These are phyloP conservation scores for Tilletia horrida DNA, from an alignment of 1,284 basidiomycete species.

Conservation along the genomic window DNA sequence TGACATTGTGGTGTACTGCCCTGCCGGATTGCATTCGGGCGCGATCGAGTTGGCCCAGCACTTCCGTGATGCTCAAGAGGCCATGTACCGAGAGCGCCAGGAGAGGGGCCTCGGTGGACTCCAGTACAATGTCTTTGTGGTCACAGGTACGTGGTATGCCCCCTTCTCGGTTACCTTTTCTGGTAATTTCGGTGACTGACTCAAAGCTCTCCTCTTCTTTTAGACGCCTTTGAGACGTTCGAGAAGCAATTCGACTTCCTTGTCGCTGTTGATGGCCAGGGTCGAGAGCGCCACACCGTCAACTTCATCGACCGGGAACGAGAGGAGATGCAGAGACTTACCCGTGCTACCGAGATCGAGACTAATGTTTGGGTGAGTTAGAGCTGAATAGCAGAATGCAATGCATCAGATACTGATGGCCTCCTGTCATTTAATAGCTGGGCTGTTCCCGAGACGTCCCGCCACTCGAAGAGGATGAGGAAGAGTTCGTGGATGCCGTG, in stretches of 20 bases:
- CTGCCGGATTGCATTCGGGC: conserved; percentile 42
- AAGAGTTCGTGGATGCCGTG: neutral
- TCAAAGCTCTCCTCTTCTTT: too few relatives aligned
- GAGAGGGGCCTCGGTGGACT: conserved; percentile 62
- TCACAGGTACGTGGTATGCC: conserved; percentile 69
- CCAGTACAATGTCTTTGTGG: conserved; percentile 81
- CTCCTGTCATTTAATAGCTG: conserved; percentile 21
- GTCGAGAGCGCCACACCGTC: conserved; percentile 57
- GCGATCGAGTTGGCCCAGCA: conserved; percentile 39
- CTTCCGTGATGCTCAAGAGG: conserved; percentile 45
- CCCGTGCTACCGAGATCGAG: conserved; percentile 74
- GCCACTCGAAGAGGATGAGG: conserved; percentile 13
- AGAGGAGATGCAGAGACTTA: conserved; percentile 84
- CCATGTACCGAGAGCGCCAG: conserved; percentile 57
- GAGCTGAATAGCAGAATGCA: neutral
- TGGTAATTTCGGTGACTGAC: too few relatives aligned
- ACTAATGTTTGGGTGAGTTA: conserved; percentile 61
- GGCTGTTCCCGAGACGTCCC: conserved; percentile 42
- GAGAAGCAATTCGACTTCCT: conserved; percentile 59
- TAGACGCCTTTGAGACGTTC: conserved; percentile 62
- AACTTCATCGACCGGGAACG: conserved; percentile 65
- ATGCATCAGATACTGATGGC: neutral
- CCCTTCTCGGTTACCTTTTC: too few relatives aligned
- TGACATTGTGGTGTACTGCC: conserved; percentile 77
- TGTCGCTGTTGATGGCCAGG: conserved; percentile 60